Evolutionary conservation across 805 yeast species (phyloP).

Genomic region (Kregervanrija fluxuum): DNA sequence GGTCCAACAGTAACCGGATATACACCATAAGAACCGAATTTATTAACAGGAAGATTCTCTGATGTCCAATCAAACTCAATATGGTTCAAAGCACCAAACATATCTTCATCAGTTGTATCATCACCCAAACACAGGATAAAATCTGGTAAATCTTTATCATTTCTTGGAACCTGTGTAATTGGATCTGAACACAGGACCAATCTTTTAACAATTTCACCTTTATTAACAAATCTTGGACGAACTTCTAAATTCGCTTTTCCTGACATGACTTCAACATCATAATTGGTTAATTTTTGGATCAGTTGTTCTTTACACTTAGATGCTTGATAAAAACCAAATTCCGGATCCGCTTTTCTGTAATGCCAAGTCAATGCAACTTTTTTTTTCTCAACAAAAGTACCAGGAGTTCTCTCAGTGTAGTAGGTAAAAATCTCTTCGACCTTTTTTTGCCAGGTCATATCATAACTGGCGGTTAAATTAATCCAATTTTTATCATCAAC

Average conservation of each 20-base stretch:
- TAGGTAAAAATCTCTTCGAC: slow-evolving; percentile 67
- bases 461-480: slow-evolving; percentile 72
- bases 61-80: slow-evolving; percentile 50
- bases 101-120: slow-evolving; percentile 95
- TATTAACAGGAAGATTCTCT: slow-evolving; percentile 34
- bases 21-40: slow-evolving; percentile 51
- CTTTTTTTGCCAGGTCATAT: slow-evolving; percentile 91
- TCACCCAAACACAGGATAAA: slow-evolving; percentile 90
- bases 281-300: slow-evolving; percentile 47
- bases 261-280: slow-evolving; percentile 89
- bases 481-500: slow-evolving; percentile 66
- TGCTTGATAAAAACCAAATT: slow-evolving; percentile 83
- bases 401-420: slow-evolving; percentile 86
- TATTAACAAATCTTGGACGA: slow-evolving; percentile 90
- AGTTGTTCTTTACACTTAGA: slow-evolving; percentile 61
- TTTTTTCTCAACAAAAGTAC: slow-evolving; percentile 78
- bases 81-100: slow-evolving; percentile 73
- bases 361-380: slow-evolving; percentile 98
- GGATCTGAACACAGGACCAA: slow-evolving; percentile 64
- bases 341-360: slow-evolving; percentile 91
- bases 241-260: slow-evolving; percentile 98
- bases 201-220: slow-evolving; percentile 90
- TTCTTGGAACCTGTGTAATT: slow-evolving; percentile 18
- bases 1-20: slow-evolving; percentile 92
- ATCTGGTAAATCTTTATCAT: slow-evolving; percentile 54